Base-by-base conservation (phyloP, 768 basidiomycete species). In the Boletus rufocinnamomeus region DNA sequence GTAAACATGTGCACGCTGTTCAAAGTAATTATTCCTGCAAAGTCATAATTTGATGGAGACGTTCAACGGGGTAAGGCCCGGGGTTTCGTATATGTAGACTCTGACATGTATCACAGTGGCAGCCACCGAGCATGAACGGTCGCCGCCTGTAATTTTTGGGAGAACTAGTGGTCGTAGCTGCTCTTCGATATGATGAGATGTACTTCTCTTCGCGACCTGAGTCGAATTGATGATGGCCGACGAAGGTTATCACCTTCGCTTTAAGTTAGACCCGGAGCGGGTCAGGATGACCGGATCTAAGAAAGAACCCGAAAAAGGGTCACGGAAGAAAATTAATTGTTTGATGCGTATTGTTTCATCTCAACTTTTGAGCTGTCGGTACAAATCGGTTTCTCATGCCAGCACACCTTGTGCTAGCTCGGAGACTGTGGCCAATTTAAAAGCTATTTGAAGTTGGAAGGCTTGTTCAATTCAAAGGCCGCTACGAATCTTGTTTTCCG, bases 221-320 rank as follows among this genome's bases (percentile, higher is more conserved):
- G 56, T 47, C 45, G 43, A 60, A 56, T 50, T 50, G 50, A 28
- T 63, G 51, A 67, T 65, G 58, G 65, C 62, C 52, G 66, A 58
- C 60, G 58, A 68, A 69, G 66, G 60, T 10, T 69, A 69, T 68
- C 62, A 61, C 35, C 66, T 68, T 68, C 66, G 50, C 46, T 66
- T 10, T 21, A 55, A 65, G 66, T 62, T 55, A 44, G 51, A 30
- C 59, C 50, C 21, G 50, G 54, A 23, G 53, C 25, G 46, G 49
- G 61, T 27, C 6, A 45, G 34, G 40, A 41, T 27, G 38, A 45
- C 45, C 50, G 45, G 45, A 63, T 38, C 50, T 55, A 63, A 66
- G 47, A 69, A 60, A 61, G 66, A 66, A 66, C 44, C 49, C 53
- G 47, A 51, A 10, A 59, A 52, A 17, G 35, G 34, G 35, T 37